phyloP scores from a whole-genome alignment of 163 green algal genomes.

The Coccomyxa subellipsoidea region DNA sequence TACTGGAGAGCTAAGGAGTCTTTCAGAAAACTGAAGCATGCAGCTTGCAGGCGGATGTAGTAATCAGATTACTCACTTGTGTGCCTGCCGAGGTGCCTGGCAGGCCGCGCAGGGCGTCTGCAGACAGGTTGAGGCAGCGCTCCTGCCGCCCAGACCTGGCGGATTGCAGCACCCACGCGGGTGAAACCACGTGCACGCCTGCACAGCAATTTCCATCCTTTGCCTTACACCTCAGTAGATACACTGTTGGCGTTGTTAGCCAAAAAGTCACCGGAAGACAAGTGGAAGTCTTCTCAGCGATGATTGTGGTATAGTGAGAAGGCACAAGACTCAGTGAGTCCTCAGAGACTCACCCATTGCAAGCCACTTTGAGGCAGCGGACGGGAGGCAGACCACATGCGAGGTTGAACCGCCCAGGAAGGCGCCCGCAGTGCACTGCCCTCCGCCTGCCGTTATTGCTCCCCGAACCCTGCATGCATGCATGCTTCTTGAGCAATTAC shows the following conservation, averaged over 20 bases:
- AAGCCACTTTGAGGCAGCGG: not conserved
- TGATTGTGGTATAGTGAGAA: no score
- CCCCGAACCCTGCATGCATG: not conserved
- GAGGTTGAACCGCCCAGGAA: not conserved
- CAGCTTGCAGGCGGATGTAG: no score
- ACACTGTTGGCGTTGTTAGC: no score
- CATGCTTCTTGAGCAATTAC: no score
- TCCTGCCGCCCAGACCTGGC: not conserved
- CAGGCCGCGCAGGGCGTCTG: not conserved
- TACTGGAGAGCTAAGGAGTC: no score
- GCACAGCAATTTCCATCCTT: not conserved
- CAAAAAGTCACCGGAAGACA: no score
- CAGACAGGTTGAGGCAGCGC: not conserved
- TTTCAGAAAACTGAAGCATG: no score
- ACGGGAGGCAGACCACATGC: not conserved
- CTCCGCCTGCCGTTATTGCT: not conserved
- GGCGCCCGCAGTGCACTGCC: not conserved
- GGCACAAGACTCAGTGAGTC: no score
- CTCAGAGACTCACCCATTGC: not conserved
- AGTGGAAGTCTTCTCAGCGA: no score
- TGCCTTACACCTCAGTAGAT: no score
- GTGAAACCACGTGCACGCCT: not conserved
- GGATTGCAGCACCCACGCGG: not conserved
- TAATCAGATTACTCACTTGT: not conserved
- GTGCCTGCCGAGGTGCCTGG: no score